These are phyloP conservation scores for Rhizopogon vulgaris DNA, from an alignment of 768 basidiomycete species.

Conservation along the genomic window DNA sequence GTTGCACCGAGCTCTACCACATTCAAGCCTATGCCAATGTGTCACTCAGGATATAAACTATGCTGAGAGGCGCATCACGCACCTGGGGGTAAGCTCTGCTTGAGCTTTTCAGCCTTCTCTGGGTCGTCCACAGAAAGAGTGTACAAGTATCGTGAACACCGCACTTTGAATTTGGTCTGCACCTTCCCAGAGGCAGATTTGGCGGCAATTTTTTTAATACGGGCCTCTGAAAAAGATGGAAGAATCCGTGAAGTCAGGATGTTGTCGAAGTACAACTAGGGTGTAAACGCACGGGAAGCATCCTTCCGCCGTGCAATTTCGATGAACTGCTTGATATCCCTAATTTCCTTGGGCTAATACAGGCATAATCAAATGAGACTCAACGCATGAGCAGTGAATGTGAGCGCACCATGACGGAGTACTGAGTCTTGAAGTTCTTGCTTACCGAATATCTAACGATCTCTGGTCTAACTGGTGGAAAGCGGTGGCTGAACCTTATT, in stretches of 20 bases:
- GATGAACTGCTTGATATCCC: slow-evolving; percentile 98
- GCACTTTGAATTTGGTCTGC: slow-evolving; percentile 97
- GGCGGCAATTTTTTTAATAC: slow-evolving; percentile 91
- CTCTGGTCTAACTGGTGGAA: not conserved
- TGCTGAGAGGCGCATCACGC: slow-evolving; percentile 22
- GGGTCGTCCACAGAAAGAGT: slow-evolving; percentile 94
- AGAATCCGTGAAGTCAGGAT: not conserved
- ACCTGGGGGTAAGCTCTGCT: slow-evolving; percentile 94
- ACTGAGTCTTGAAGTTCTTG: slow-evolving; percentile 10
- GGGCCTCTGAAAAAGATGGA: slow-evolving; percentile 59
- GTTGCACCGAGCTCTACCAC: slow-evolving; percentile 67
- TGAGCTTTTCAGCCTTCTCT: slow-evolving; percentile 97
- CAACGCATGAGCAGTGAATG: not conserved
- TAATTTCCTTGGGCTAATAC: slow-evolving; percentile 89
- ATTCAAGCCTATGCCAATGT: slow-evolving; percentile 48
- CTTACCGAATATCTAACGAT: not conserved
- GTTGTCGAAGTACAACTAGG: not conserved
- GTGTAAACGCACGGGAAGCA: slow-evolving; percentile 73
- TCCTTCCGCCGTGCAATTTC: slow-evolving; percentile 96
- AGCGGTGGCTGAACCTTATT: slow-evolving; percentile 28
- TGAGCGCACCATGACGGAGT: slow-evolving; percentile 21
- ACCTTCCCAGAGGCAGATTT: slow-evolving; percentile 64
- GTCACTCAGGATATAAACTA: not conserved
- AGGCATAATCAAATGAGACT: slow-evolving; percentile 4
- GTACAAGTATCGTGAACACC: slow-evolving; percentile 95